Base-by-base conservation (phyloP, 257 asterid genomes). In the Plantago major region DNA sequence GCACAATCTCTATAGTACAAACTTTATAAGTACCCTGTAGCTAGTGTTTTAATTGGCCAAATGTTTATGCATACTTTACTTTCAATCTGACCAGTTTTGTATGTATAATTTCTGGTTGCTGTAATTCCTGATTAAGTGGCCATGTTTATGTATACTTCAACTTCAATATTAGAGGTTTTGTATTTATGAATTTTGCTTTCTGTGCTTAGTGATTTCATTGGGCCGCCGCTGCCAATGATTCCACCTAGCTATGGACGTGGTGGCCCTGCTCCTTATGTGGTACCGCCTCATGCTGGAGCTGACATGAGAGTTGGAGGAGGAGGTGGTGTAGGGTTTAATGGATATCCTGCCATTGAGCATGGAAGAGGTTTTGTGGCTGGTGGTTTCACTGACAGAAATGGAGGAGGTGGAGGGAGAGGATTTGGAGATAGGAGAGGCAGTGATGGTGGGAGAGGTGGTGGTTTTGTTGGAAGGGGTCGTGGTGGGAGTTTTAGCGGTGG, bases 171-270 rank as follows among this genome's bases (percentile, higher is more conserved):
- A 33, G 6, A 1, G 7, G 40, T 33, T 33, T 7, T 33, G 40
- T 33, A 33, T 33, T 5, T 33, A 33, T 33, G 8, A 33, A 5
- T 33, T 33, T 33, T 33, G 40, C 40, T 33, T 33, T 33, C 40
- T 33, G 40, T 33, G 8, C 40, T 60, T 74, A 88, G 98, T 74
- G 98, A 86, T 84, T 62, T 91, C 38, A 60, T 60, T 71, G 89
- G 91, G 38, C 78, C 78, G 48, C 83, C 78, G 2, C 83, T 81
- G 18, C 57, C 78, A 60, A 64, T 63, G 64, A 69, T 74, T 70
- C 81, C 81, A 28, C 88, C 88, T 11, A 76, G 74, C 66, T 79
- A 80, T 14, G 89, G 86, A 48, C 88, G 80, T 58, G 88, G 82
- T 56, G 94, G 76, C n/a, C 79, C 71, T 10, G 59, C 50, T 63